Evolutionary conservation across 805 yeast genomes (phyloP).

Genomic region (Candida endomychidarum): DNA sequence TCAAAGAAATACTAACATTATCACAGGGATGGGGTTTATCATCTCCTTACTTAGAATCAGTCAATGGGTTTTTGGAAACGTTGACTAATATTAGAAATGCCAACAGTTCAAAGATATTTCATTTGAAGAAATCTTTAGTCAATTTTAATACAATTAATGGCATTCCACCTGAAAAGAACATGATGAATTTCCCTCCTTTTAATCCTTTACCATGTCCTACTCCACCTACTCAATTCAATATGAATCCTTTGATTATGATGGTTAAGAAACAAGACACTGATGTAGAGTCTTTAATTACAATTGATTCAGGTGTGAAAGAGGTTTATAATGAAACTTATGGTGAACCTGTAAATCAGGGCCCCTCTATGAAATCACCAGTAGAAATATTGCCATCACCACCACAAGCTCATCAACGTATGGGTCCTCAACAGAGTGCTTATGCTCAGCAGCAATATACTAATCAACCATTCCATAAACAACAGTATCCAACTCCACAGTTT

Average conservation of each 20-base stretch:
- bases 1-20: constrained; percentile 5
- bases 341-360: not conserved
- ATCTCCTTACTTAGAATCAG: constrained; percentile 18
- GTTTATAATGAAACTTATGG: constrained; percentile 12
- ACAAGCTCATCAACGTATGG: not conserved
- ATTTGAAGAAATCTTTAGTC: constrained; percentile 13
- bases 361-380: too few species aligned
- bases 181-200: constrained; percentile 28
- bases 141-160: constrained; percentile 18
- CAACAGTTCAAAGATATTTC: constrained; percentile 17
- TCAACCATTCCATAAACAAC: too few species aligned
- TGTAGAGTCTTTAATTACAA: constrained; percentile 10
- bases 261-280: constrained; percentile 7
- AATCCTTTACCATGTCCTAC: constrained; percentile 21
- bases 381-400: too few species aligned
- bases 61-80: constrained; percentile 13
- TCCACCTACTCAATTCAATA: constrained; percentile 12
- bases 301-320: constrained; percentile 14
- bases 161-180: constrained; percentile 21
- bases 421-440: not conserved
- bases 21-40: constrained; percentile 1
- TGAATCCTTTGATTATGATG: constrained; percentile 13
- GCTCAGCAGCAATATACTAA: not conserved
- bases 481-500: too few species aligned
- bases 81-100: constrained; percentile 15